Evolutionary conservation across 2,329 filamentous ascomycete genomes (phyloP).

Genomic region (Cladosporium sp.): DNA sequence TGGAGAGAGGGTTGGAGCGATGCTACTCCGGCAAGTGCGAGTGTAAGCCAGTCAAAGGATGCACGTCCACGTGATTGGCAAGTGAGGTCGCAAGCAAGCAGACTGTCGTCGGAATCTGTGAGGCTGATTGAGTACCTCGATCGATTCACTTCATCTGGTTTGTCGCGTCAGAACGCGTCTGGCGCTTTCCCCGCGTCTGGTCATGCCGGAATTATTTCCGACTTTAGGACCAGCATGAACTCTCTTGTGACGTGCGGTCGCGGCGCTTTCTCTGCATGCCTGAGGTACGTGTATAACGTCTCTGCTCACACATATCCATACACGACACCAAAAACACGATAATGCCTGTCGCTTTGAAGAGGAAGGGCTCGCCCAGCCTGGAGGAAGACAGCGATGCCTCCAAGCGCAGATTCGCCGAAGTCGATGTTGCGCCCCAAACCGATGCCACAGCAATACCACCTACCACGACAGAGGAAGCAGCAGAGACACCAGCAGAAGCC

Average conservation of each 20-base stretch:
- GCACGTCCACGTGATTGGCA: background rate
- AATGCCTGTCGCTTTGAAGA: slow-evolving; percentile 31
- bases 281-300: background rate
- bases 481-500: background rate
- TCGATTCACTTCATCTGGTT: background rate
- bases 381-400: slow-evolving; percentile 30
- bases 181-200: background rate
- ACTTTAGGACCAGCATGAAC: too few species aligned
- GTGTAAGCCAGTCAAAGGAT: background rate
- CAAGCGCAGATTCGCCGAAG: slow-evolving; percentile 32
- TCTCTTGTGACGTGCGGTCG: background rate
- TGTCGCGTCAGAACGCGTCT: background rate
- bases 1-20: slow-evolving; percentile 7
- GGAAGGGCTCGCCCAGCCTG: slow-evolving; percentile 33
- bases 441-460: slow-evolving; percentile 15
- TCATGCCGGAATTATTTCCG: background rate
- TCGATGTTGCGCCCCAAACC: slow-evolving; percentile 12
- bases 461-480: slow-evolving; percentile 12
- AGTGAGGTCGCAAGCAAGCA: background rate
- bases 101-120: background rate
- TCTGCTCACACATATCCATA: background rate
- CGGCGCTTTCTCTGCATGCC: slow-evolving; percentile 2
- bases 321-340: slow-evolving; percentile 1
- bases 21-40: background rate
- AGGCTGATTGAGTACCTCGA: background rate